phyloP scores from a whole-genome alignment of 495 filamentous ascomycete species.

The Trichodelitschia bisporula region DNA sequence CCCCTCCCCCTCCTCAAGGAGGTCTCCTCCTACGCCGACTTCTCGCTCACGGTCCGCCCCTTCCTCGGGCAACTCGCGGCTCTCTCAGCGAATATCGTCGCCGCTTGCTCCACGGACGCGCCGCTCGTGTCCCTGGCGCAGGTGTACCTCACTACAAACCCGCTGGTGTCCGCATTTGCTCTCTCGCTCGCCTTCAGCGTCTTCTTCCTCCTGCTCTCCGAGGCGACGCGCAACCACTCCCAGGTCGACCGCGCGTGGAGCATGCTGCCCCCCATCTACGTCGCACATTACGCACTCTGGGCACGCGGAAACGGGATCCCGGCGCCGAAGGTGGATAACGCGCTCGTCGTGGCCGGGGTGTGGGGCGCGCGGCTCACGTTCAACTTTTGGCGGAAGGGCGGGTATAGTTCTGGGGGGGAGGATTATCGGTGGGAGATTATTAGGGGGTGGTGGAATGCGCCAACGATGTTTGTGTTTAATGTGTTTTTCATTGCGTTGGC shows the following conservation, averaged over 20 bases:
- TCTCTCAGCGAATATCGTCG: constrained; percentile 39
- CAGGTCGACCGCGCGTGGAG: constrained; percentile 89
- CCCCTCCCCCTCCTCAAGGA: constrained; percentile 39
- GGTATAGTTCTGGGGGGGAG: constrained; percentile 66
- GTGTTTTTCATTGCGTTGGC: constrained; percentile 60
- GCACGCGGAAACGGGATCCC: constrained; percentile 48
- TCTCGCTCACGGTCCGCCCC: constrained; percentile 40
- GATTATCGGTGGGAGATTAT: constrained; percentile 74
- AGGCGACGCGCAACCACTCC: constrained; percentile 78
- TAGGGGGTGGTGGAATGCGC: constrained; percentile 21
- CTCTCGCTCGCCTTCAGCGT: constrained; percentile 41
- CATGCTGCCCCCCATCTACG: constrained; percentile 65
- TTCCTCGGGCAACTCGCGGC: constrained; percentile 56
- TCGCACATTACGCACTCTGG: constrained; percentile 66
- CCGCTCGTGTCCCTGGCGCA: constrained; percentile 28
- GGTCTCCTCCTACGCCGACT: constrained; percentile 47
- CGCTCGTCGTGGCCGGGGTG: constrained; percentile 39
- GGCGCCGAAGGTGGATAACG: constrained; percentile 46
- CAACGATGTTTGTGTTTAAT: constrained; percentile 53
- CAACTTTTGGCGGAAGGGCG: constrained; percentile 95
- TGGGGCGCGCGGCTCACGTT: constrained; percentile 89
- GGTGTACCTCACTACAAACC: constrained; percentile 74
- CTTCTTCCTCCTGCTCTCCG: constrained; percentile 45
- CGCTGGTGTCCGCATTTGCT: constrained; percentile 49
- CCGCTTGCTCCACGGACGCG: constrained; percentile 28